phyloP scores from a whole-genome alignment of 768 basidiomycete species.

The Pleurotus sapidus region DNA sequence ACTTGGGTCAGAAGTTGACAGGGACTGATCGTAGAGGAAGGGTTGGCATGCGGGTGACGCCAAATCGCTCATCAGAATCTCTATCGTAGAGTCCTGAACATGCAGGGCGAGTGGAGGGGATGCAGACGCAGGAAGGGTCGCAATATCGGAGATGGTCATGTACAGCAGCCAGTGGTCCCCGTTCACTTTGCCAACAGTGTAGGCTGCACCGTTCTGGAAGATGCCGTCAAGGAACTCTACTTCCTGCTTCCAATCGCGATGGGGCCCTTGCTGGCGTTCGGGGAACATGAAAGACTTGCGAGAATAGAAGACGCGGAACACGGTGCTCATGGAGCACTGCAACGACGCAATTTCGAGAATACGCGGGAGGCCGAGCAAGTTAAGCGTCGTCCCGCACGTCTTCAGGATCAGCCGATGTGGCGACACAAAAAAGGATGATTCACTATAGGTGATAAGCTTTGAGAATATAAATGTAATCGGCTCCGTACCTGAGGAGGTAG shows the following conservation, averaged over 20 bases:
- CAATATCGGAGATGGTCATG: slow-evolving; percentile 50
- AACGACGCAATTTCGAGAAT: slow-evolving; percentile 90
- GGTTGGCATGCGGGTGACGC: slow-evolving; percentile 68
- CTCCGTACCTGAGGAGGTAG: slow-evolving; percentile 82
- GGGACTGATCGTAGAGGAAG: slow-evolving; percentile 57
- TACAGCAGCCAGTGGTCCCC: slow-evolving; percentile 99
- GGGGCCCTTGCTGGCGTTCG: slow-evolving; percentile 89
- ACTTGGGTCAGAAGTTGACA: slow-evolving; percentile 22
- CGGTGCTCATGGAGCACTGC: slow-evolving; percentile 61
- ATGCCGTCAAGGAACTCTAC: slow-evolving; percentile 88
- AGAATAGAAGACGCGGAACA: slow-evolving; percentile 95
- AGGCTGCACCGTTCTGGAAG: slow-evolving; percentile 87
- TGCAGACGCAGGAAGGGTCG: slow-evolving; percentile 11
- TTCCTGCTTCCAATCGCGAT: slow-evolving; percentile 92
- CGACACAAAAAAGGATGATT: slow-evolving; percentile 94
- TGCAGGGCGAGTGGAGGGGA: slow-evolving; percentile 28
- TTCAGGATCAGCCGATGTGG: slow-evolving; percentile 96
- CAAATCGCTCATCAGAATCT: slow-evolving; percentile 96
- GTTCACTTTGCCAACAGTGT: slow-evolving; percentile 96
- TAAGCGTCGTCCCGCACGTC: slow-evolving; percentile 98
- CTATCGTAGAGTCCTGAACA: slow-evolving; percentile 81
- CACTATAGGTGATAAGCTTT: slow-evolving; percentile 49
- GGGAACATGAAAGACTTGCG: slow-evolving; percentile 99
- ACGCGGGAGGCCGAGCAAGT: slow-evolving; percentile 90
- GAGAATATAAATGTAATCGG: slow-evolving; percentile 9